Base-by-base conservation (phyloP, 2,329 filamentous ascomycete genomes). In the Aureobasidium leucospermi region DNA sequence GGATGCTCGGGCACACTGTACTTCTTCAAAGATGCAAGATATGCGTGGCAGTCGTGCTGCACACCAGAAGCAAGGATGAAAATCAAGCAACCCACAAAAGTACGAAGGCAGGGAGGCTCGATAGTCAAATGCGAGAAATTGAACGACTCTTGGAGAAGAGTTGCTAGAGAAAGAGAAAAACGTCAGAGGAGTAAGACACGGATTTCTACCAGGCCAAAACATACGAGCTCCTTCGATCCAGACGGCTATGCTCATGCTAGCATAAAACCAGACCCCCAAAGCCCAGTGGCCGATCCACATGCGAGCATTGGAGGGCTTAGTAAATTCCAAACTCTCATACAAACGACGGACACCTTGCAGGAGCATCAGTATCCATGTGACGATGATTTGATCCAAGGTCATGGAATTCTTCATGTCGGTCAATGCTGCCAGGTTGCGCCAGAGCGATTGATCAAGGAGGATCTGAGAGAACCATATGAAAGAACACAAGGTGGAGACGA, bases 221-320 rank as follows among this genome's bases (percentile, higher is more conserved):
- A 68, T 78, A 91, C 89, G 75, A 53, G 85, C 83, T 56, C 86
- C 89, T 72, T 97, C 90, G 61, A 95, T 81, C 92, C 92, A 96
- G 36, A 96, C 77, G 4, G 89, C 83, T 48, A 96, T 69, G 58
- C 85, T 85, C 67, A 89, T 87, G 60, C 78, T 78, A 6, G 85
- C 68, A 73, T 99, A 99, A 73, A 89, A 97, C 9, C 76, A 74
- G 52, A 94, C 73, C 0, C 91, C 94, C 42, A 96, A 71, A 15
- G 87, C 64, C 86, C 90, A 97, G 70, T 96, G 89, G 15, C 86
- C 82, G 63, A 92, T 74, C 84, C 87, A 91, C 93, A 99, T 99
- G 59, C 78, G 83, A 16, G 90, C 89, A 23, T 79, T 79, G 3
- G 86, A 89, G 4, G 85, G 80, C 68, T 83, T 87, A 53, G 81